These are phyloP conservation scores for Chaetomium sp. DNA, from an alignment of 2,329 filamentous ascomycete genomes.

Conservation along the genomic window DNA sequence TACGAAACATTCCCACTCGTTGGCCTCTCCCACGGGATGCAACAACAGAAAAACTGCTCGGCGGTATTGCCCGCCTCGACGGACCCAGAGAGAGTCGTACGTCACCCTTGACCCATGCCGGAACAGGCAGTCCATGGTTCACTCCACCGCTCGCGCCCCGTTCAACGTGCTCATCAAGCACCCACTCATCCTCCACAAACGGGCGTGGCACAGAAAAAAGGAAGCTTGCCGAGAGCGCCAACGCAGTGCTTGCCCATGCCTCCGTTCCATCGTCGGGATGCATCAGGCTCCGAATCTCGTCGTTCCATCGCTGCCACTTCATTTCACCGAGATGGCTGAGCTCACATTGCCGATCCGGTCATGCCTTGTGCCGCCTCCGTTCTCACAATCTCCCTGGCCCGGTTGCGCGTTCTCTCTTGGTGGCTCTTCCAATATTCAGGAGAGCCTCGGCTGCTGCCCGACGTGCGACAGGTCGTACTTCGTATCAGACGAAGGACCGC, in stretches of 20 bases:
- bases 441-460: slow-evolving; percentile 5
- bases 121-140: slow-evolving; percentile 10
- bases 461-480: slow-evolving; percentile 9
- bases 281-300: slow-evolving; percentile 8
- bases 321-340: slow-evolving; percentile 21
- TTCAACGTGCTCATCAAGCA: slow-evolving; percentile 14
- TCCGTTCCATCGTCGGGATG: background rate
- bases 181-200: background rate
- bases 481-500: slow-evolving; percentile 5
- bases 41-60: background rate
- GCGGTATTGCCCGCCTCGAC: background rate
- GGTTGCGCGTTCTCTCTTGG: slow-evolving; percentile 1
- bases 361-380: slow-evolving; percentile 11
- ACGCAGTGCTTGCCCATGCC: slow-evolving; percentile 1
- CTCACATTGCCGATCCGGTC: slow-evolving; percentile 15
- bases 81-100: slow-evolving; percentile 5
- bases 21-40: background rate
- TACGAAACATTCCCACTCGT: slow-evolving; percentile 1
- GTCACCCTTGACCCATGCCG: slow-evolving; percentile 8
- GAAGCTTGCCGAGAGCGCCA: slow-evolving; percentile 13
- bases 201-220: slow-evolving; percentile 7
- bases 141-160: slow-evolving; percentile 1
- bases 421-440: background rate
- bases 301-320: slow-evolving; percentile 7
- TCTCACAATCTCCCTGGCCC: background rate